Evolutionary conservation across 148 eudicot genomes (phyloP).

Genomic region (Chenopodium suecicum): DNA sequence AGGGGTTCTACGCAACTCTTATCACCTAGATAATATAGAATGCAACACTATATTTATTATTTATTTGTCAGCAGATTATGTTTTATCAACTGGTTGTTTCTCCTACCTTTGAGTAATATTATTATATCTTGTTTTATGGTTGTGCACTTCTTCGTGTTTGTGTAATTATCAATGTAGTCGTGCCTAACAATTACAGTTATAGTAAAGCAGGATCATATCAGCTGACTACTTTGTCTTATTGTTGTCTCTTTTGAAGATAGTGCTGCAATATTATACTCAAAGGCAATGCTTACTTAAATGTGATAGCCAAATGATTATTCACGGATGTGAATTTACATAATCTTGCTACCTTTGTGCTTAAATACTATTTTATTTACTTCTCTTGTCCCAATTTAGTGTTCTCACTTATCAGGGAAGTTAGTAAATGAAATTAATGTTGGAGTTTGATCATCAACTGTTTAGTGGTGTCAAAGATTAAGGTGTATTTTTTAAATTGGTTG

Average conservation of each 20-base stretch:
- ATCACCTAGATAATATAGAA: neutral
- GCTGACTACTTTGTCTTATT: constrained; percentile 18
- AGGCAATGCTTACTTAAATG: constrained; percentile 97
- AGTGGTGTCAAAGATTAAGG: too few relatives aligned
- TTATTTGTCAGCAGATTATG: neutral
- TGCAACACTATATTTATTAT: neutral
- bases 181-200: neutral
- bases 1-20: neutral
- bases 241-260: constrained; percentile 50
- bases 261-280: constrained; percentile 88
- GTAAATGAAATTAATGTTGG: too few relatives aligned
- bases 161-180: neutral
- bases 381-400: too few relatives aligned
- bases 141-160: neutral
- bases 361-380: too few relatives aligned
- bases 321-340: constrained; percentile 59
- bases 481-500: too few relatives aligned
- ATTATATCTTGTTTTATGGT: neutral
- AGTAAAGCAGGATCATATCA: neutral
- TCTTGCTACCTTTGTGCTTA: neutral
- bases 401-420: too few relatives aligned
- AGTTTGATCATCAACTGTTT: too few relatives aligned
- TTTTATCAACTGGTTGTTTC: neutral
- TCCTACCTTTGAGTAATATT: neutral
- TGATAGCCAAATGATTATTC: constrained; percentile 66